Evolutionary conservation across 768 basidiomycete genomes (phyloP).

Genomic region (Termitomyces sp.): DNA sequence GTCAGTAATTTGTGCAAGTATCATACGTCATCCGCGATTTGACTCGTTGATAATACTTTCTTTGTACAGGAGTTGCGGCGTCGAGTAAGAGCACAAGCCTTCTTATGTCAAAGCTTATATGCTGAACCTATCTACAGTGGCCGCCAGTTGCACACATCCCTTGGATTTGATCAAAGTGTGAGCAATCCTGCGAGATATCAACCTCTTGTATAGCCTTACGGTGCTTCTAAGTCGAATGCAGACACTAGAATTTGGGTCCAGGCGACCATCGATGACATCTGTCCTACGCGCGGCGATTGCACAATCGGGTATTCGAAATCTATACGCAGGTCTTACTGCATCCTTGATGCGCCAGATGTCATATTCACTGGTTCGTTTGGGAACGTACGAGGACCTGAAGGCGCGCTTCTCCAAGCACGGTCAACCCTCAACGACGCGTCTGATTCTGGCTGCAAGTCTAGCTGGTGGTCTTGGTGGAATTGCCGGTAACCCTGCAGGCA

Average conservation of each 20-base stretch:
- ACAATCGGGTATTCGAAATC: slow-evolving; percentile 62
- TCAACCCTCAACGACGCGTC: slow-evolving; percentile 44
- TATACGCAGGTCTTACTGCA: slow-evolving; percentile 80
- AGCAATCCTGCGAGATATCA: slow-evolving; percentile 16
- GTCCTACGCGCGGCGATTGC: slow-evolving; percentile 61
- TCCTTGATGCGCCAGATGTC: slow-evolving; percentile 88
- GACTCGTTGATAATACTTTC: not conserved
- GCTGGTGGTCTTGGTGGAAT: slow-evolving; percentile 81
- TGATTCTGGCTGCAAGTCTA: slow-evolving; percentile 59
- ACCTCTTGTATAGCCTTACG: not conserved
- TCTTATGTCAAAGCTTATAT: slow-evolving; percentile 1
- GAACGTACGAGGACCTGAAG: slow-evolving; percentile 78
- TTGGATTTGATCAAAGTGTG: slow-evolving; percentile 85
- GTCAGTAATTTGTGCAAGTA: slow-evolving; percentile 24
- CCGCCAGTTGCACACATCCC: slow-evolving; percentile 77
- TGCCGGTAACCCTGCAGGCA: slow-evolving; percentile 80
- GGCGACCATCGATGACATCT: slow-evolving; percentile 57
- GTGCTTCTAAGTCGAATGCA: slow-evolving; percentile 65
- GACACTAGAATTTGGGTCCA: slow-evolving; percentile 49
- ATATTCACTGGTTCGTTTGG: slow-evolving; percentile 81
- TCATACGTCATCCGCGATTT: not conserved
- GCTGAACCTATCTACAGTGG: slow-evolving; percentile 42
- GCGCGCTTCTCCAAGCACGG: slow-evolving; percentile 42
- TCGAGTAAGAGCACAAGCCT: slow-evolving; percentile 40
- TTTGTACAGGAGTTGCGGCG: slow-evolving; percentile 48